Base-by-base conservation (phyloP, 1,139 yeast species). In the Pichia sp. region DNA sequence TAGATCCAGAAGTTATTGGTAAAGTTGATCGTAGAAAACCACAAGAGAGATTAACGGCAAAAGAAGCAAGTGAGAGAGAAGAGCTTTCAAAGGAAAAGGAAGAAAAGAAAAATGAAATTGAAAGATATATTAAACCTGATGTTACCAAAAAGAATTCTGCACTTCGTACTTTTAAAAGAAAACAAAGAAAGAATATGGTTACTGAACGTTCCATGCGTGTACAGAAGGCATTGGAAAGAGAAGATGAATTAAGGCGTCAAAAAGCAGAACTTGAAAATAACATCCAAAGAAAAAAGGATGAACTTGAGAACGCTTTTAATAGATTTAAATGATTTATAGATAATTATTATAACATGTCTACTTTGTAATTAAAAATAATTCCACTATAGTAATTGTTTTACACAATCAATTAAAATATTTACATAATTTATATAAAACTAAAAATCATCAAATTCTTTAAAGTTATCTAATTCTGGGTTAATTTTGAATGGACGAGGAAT, bases 1-100 rank as follows among this genome's bases (percentile, higher is more conserved):
- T 92, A 60, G 96, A 92, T 72, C 98, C 98, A 52, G 79, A 76
- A 61, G 79, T 78, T 48, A 85, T 94, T 59, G 99, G 98, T 58
- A 77, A 82, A 11, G 89, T 92, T 31, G 92, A 89, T 60, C 77
- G 78, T 56, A 74, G 84, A 52, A 83, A 92, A 5, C 73, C 77
- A 34, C 69, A 73, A 39, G 72, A 77, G 48, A 76, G 96, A 59
- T 70, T 85, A 61, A 78, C 79, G 46, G 82, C 88, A 0, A 77
- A 79, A 34, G 82, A 81, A 45, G 65, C 79, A 36, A 73, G 73
- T 32, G 79, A 75, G 51, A 48, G 66, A 48, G 64, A 61, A 75
- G 44, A 68, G 72, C 30, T 61, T 62, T 7, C 71, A 67, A 33
- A 66, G 48, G 63, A 66, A 28, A 73, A 70, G 36, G 69, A 66